A percentile compares a stretch with the other conserved stretches of the same genome.
phyloP scores from a whole-genome alignment of 129 eudicot genomes.

The Lonicera japonica region DNA sequence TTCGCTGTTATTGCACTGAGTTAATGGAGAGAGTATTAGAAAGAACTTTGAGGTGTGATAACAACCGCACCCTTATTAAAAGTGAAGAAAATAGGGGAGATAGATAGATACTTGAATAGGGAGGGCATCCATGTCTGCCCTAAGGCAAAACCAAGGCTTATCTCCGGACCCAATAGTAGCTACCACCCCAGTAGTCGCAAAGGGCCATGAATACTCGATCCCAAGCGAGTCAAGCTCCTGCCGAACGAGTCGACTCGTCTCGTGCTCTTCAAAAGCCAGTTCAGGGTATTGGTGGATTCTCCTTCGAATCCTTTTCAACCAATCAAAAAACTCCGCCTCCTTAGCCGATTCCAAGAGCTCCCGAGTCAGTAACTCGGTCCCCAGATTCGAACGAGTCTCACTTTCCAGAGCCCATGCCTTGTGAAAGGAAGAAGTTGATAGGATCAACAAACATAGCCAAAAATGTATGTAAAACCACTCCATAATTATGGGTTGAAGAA shows the following conservation, averaged over 20 bases:
- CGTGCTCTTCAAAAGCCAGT: slow-evolving; percentile 41
- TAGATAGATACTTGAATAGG: slow-evolving; percentile 51
- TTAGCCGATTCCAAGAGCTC: too few species aligned
- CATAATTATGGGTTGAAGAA: background rate
- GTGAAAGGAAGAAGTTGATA: background rate
- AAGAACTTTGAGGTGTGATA: too few species aligned
- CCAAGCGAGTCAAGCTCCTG: slow-evolving; percentile 49
- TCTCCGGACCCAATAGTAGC: slow-evolving; percentile 52
- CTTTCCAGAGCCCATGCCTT: slow-evolving; percentile 3
- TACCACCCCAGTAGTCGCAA: slow-evolving; percentile 47
- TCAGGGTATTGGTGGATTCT: slow-evolving; percentile 59
- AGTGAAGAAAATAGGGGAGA: too few species aligned
- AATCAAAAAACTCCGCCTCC: too few species aligned
- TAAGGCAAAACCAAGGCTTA: slow-evolving; percentile 46
- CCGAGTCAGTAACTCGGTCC: slow-evolving; percentile 21
- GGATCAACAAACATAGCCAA: slow-evolving; percentile 1
- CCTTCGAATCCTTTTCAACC: slow-evolving; percentile 46
- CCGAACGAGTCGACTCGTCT: slow-evolving; percentile 55
- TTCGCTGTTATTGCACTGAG: too few species aligned
- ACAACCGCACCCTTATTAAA: too few species aligned
- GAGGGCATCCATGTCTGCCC: slow-evolving; percentile 75
- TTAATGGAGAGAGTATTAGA: too few species aligned
- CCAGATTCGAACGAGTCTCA: slow-evolving; percentile 13
- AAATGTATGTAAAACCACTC: background rate
- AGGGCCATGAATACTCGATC: slow-evolving; percentile 41